Evolutionary conservation across 108 stramenopile species (phyloP).

Genomic region (Chaetoceros muelleri): DNA sequence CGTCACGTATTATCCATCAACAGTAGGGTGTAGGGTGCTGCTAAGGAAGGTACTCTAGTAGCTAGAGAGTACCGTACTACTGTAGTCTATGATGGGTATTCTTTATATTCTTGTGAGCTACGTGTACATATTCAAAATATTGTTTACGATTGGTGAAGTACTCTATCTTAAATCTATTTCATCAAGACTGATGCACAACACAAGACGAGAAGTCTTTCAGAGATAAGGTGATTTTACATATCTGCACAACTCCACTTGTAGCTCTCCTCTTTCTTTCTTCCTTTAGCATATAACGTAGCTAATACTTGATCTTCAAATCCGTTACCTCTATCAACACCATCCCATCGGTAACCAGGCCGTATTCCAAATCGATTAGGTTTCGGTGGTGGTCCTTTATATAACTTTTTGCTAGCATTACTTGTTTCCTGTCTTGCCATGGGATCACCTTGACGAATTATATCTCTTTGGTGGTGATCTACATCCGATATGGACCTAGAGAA

Average conservation of each 20-base stretch:
- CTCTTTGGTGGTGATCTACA: conserved; percentile 56
- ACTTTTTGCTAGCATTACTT: conserved; percentile 31
- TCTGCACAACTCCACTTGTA: conserved; percentile 68
- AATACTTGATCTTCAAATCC: conserved; percentile 87
- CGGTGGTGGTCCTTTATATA: conserved; percentile 91
- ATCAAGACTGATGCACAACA: no score
- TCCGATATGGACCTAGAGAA: conserved; percentile 80
- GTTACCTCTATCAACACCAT: conserved; percentile 94
- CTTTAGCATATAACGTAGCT: conserved; percentile 29
- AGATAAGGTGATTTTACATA: no score
- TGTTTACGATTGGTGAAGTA: no score
- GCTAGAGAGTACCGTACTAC: no score
- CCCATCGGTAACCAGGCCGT: conserved; percentile 96
- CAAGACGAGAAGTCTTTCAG: no score
- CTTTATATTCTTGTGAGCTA: no score
- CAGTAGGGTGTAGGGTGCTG: no score
- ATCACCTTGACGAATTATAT: conserved; percentile 78
- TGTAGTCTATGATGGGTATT: no score
- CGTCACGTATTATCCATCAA: no score
- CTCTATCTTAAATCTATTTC: no score
- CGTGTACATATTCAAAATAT: no score
- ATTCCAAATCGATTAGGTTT: conserved; percentile 92
- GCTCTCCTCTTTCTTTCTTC: conserved; percentile 56
- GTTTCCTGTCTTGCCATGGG: conserved; percentile 85
- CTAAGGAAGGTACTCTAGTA: no score